Evolutionary conservation across 192 early-diverging fungal genomes (phyloP).

Genomic region (Gonapodya sp.): DNA sequence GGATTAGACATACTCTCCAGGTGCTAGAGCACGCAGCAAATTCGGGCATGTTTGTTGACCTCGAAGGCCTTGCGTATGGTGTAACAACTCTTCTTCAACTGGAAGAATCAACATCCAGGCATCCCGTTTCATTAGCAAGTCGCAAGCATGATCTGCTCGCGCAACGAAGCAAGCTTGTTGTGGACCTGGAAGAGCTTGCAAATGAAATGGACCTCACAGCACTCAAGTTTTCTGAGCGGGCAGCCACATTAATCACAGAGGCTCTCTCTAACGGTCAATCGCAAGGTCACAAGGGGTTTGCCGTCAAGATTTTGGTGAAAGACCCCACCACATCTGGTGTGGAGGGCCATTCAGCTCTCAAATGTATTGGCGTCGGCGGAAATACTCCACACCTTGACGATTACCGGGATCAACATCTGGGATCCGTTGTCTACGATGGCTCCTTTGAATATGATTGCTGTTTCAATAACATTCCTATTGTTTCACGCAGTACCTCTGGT

Average conservation of each 20-base stretch:
- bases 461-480: neutral
- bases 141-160: neutral
- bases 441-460: neutral
- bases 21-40: neutral
- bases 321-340: neutral
- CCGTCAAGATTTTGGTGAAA: neutral
- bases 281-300: neutral
- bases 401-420: neutral
- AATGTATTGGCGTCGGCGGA: neutral
- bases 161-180: neutral
- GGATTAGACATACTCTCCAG: neutral
- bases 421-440: neutral
- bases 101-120: neutral
- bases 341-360: neutral
- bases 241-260: neutral
- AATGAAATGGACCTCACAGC: neutral
- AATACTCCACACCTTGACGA: neutral
- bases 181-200: neutral
- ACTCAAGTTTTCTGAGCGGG: neutral
- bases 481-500: neutral
- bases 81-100: neutral
- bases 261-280: neutral
- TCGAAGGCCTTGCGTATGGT: neutral
- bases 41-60: neutral
- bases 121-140: neutral